Evolutionary conservation across 768 basidiomycete genomes (phyloP), one percentile per base, ranked within the genome.

Genomic region (Boletus coccyginus): DNA sequence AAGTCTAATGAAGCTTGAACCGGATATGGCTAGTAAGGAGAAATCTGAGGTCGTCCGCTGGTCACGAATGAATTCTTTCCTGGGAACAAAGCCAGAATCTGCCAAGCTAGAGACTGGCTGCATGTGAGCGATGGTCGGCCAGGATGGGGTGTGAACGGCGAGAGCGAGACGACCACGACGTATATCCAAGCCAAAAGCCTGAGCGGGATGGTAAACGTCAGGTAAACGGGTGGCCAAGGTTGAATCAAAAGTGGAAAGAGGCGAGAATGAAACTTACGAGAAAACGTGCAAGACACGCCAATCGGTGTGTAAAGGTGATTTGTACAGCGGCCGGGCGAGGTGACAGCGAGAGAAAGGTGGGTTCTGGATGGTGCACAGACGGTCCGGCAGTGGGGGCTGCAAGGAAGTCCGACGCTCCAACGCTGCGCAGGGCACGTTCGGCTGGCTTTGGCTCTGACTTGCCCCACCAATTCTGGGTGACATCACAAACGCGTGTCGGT

Each of bases 41-140:
- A 91, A 91, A 19, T 82, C 73, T 63, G 82, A 88, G 16, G 79
- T 75, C 9, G 67, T 63, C 52, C 74, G 77, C 50, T 78, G 78
- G 64, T 87, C 82, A 36, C 79, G 82, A 56, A 86, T 73, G 69
- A 91, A 91, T 72, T 91, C 89, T 66, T 82, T 86, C 64, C 89
- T 74, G 21, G 90, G 89, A 36, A 78, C 77, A 60, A 90, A 87
- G 51, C 77, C 75, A 60, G 77, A 69, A 49, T 81, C 80, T 52
- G 79, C 62, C 52, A 69, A 58, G 40, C 53, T 62, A 50, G 72
- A 65, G 55, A 57, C 66, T 60, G 65, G 68, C 52, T 68, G 70
- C 70, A 72, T 71, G 62, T 65, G 59, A 60, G 51, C 52, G 66
- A 62, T 57, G 58, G 64, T 36, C 62, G 46, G 56, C 67, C 66